Base-by-base conservation (phyloP, 2,329 filamentous ascomycete species). In the Monosporascus sp. region DNA sequence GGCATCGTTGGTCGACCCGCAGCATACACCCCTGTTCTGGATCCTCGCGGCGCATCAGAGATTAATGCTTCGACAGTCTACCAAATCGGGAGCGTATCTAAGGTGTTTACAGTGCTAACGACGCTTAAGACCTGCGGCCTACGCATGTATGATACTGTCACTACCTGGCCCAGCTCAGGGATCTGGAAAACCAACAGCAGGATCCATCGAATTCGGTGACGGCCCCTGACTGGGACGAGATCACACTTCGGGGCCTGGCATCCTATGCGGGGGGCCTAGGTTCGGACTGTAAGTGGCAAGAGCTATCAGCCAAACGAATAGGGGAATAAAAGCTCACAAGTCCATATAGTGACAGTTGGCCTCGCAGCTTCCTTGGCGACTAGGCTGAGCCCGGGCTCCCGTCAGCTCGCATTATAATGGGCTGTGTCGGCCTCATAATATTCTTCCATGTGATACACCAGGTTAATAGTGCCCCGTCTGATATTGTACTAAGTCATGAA, bases 181-280 rank as follows among this genome's bases (percentile, higher is more conserved):
- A 58, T 44, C 51, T 65, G 8, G 47, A 49, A 2, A 56, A 63
- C 5, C 52, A 60, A 20, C 58, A 60, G 2, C 58, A 50, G 5
- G 60, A 22, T 15, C 24, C 44, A 40, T 50, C 62, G 7, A 65
- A 71, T 46, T 59, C 60, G 4, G 61, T 74, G 7, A 62, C 65
- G 24, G 63, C 67, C 1, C 63, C 75, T 2, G 62, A 71, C 43
- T 81, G 77, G 77, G 70, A 78, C 37, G 71, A 75, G 9, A 65
- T 81, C 35, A 80, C 76, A 0, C 63, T 78, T 5, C 69, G 68
- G 5, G 68, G 74, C 20, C 62, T 80, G 8, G 73, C 75, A 1
- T 71, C 68, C 3, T 77, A 80, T 43, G 65, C 79, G 11, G 70
- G 71, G 17, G 78, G 78, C 0, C 62, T 78, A 24, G 66, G 62